Conservation (phyloP, 352 stramenopile genomes). For the Globisporangium megalacanthum region DNA sequence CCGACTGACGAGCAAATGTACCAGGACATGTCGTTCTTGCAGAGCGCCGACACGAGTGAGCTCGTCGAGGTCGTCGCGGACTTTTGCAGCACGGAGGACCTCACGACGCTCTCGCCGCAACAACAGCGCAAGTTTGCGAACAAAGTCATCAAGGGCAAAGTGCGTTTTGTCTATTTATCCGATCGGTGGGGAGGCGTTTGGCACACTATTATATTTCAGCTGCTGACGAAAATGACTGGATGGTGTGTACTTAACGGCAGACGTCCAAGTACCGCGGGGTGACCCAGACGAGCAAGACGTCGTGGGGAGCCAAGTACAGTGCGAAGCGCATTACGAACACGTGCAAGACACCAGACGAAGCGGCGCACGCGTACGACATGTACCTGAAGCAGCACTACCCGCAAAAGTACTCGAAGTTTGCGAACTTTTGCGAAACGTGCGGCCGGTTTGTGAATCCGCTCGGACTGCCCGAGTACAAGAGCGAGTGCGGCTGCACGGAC, state of each 20-base stretch:
- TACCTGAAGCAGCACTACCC: conserved; percentile 81
- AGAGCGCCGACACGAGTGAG: conserved; percentile 48
- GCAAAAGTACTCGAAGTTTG: conserved; percentile 82
- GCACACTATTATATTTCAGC: neutral
- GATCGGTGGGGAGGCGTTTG: neutral
- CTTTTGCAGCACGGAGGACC: conserved; percentile 39
- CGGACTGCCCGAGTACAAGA: conserved; percentile 61
- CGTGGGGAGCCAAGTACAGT: conserved; percentile 86
- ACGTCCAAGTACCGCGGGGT: conserved; percentile 87
- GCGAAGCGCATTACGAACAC: conserved; percentile 87
- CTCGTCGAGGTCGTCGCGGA: conserved; percentile 57
- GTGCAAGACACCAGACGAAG: conserved; percentile 84
- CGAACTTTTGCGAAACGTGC: conserved; percentile 83
- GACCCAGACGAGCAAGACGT: conserved; percentile 83
- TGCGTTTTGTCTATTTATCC: conserved; percentile 15
- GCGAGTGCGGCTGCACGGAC: conserved; percentile 61
- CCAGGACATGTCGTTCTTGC: conserved; percentile 69
- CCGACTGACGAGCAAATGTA: conserved; percentile 71
- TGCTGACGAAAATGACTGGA: neutral
- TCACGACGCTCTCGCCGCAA: conserved; percentile 37
- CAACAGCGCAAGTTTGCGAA: conserved; percentile 50
- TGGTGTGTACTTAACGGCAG: conserved; percentile 11
- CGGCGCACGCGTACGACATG: conserved; percentile 72
- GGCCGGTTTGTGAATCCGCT: conserved; percentile 80
- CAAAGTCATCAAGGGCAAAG: conserved; percentile 82